These are phyloP conservation scores for Chionographis japonica DNA, from an alignment of 106 monocot species.

Conservation along the genomic window DNA sequence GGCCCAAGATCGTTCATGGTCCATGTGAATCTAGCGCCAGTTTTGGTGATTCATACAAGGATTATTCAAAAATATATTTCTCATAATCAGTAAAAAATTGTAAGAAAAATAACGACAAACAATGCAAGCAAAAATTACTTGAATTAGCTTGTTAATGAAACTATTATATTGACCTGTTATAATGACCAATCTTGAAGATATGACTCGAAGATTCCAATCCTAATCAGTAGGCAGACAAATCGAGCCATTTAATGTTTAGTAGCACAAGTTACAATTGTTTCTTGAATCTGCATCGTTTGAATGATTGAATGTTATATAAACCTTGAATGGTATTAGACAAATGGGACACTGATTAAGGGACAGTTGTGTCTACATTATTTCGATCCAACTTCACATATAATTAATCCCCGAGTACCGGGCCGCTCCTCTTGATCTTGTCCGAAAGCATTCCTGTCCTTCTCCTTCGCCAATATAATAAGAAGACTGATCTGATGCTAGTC, in stretches of 20 bases:
- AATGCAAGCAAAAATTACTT: no score
- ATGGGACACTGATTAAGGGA: background rate
- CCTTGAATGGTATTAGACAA: background rate
- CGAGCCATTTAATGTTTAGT: background rate
- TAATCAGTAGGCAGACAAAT: background rate
- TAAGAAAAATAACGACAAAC: no score
- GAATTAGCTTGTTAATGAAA: background rate
- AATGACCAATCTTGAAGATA: conserved; percentile 1
- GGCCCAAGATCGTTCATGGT: no score
- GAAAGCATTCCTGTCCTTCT: background rate
- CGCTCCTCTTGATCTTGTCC: background rate
- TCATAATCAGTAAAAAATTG: no score
- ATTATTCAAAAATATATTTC: no score
- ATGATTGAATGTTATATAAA: background rate
- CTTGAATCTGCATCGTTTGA: background rate
- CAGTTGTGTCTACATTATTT: background rate
- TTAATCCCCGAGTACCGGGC: background rate
- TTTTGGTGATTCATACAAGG: no score
- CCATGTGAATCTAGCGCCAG: no score
- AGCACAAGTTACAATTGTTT: conserved; percentile 2
- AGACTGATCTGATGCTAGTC: background rate
- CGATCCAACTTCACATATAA: background rate
- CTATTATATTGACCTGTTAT: background rate
- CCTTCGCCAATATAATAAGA: conserved; percentile 1
- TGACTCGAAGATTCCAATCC: background rate